Evolutionary conservation across 495 filamentous ascomycete species (phyloP).

Genomic region (Paragyromitra xinjiangensis): DNA sequence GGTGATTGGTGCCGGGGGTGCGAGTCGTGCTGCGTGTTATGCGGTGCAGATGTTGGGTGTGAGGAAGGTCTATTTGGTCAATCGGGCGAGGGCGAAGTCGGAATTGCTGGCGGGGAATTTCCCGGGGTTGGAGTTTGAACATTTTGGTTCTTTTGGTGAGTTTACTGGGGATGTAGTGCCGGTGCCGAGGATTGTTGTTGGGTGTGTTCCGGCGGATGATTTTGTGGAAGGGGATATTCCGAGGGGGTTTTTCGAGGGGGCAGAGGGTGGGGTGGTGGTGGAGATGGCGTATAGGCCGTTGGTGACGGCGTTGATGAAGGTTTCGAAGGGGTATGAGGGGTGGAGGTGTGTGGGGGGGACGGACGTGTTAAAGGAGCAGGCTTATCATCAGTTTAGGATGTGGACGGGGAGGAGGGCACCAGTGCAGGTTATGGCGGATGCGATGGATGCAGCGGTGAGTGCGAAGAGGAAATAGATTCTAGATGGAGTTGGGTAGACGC

Average conservation of each 20-base stretch:
- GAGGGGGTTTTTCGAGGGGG: slow-evolving; percentile 13
- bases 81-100: slow-evolving; percentile 68
- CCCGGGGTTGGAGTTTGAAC: slow-evolving; percentile 63
- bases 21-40: slow-evolving; percentile 74
- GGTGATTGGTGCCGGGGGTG: slow-evolving; percentile 71
- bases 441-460: slow-evolving; percentile 30
- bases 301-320: slow-evolving; percentile 69
- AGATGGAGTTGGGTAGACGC: background rate
- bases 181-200: slow-evolving; percentile 69
- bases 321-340: slow-evolving; percentile 64
- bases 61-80: slow-evolving; percentile 73
- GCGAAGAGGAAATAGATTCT: background rate
- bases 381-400: slow-evolving; percentile 47
- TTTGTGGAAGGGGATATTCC: slow-evolving; percentile 66
- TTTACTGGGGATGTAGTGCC: slow-evolving; percentile 64
- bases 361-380: slow-evolving; percentile 78
- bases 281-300: slow-evolving; percentile 85
- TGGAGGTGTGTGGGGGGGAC: slow-evolving; percentile 76
- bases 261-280: slow-evolving; percentile 66
- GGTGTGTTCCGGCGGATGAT: slow-evolving; percentile 69
- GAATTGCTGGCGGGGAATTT: slow-evolving; percentile 70
- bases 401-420: slow-evolving; percentile 43
- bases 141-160: slow-evolving; percentile 64
- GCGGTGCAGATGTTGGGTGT: slow-evolving; percentile 70
- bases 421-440: slow-evolving; percentile 15